These are phyloP conservation scores for Globisporangium okanoganense DNA, from an alignment of 352 stramenopile genomes.

Conservation along the genomic window DNA sequence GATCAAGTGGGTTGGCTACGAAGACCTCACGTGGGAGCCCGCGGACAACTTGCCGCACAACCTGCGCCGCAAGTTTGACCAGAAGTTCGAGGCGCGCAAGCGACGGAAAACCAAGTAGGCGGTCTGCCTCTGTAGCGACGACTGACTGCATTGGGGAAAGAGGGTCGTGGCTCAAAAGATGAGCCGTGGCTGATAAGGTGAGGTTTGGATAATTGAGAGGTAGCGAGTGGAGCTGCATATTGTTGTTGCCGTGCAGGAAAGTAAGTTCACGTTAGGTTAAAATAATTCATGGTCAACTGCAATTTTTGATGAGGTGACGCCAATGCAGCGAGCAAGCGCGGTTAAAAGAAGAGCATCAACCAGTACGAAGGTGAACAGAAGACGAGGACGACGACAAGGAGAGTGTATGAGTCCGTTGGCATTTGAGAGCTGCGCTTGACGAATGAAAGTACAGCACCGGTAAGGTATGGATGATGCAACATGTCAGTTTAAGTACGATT, in stretches of 20 bases:
- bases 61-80: constrained; percentile 72
- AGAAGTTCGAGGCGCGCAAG: constrained; percentile 51
- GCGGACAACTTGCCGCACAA: constrained; percentile 77
- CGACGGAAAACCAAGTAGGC: constrained; percentile 10
- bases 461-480: too few relatives aligned
- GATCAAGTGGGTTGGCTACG: constrained; percentile 86
- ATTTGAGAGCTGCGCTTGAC: too few relatives aligned
- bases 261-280: not conserved
- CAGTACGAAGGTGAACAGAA: too few relatives aligned
- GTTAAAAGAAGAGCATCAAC: too few relatives aligned
- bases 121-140: not conserved
- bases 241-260: not conserved
- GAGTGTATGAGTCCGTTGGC: too few relatives aligned
- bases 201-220: too few relatives aligned
- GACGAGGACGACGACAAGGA: too few relatives aligned
- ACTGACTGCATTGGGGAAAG: not conserved
- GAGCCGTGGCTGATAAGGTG: too few relatives aligned
- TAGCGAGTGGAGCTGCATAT: not conserved
- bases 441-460: too few relatives aligned
- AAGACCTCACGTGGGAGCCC: constrained; percentile 75
- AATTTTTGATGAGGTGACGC: not conserved
- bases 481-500: too few relatives aligned
- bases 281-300: not conserved
- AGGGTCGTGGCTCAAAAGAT: not conserved
- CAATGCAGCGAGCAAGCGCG: too few relatives aligned